Base-by-base conservation (phyloP, 805 yeast species). In the Dipodascopsis uninucleata region DNA sequence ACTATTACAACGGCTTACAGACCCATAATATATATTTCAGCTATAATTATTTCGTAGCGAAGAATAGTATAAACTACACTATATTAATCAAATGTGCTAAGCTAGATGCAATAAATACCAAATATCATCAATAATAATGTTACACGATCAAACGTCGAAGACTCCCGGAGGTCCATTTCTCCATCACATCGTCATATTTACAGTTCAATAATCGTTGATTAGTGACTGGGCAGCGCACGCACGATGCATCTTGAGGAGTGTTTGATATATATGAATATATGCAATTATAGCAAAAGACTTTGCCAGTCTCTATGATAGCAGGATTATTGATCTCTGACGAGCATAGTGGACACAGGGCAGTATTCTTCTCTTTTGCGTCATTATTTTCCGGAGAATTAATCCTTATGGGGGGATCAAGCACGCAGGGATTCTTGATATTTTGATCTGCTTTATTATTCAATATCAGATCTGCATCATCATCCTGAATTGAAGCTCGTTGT, bases 291-390 rank as follows among this genome's bases (percentile, higher is more conserved):
- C 96, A 88, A 56, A 82, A 85, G 0, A 87, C 95, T 52, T 79
- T 81, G 0, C 98, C 98, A 0, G 97, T 87, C 61, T 89, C 97
- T 28, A 90, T 78, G 9, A 83, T 77, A 0, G 95, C 86, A 3
- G 96, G 96, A 57, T 85, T 87, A 25, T 75, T 75, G 10, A 88
- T 76, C 14, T 62, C 68, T 8, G 77, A 64, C 22, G 74, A 65
- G 60, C 97, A 90, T 10, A 90, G 60, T 1, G 64, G 97, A 90
- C 1, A 35, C 28, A 0, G 42, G 28, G 7, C 45, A 12, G 21
- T 52, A 39, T 22, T 55, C 28, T 20, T 52, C 44, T 21, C 53
- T 31, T n/a, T 18, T 29, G 28, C 25, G 20, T 5, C 18, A 4
- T 18, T 20, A 17, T 8, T 23, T 20, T 33, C 14, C 18, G 34